Base-by-base conservation (phyloP, 169 alveolate genomes). In the Babesia bovis region DNA sequence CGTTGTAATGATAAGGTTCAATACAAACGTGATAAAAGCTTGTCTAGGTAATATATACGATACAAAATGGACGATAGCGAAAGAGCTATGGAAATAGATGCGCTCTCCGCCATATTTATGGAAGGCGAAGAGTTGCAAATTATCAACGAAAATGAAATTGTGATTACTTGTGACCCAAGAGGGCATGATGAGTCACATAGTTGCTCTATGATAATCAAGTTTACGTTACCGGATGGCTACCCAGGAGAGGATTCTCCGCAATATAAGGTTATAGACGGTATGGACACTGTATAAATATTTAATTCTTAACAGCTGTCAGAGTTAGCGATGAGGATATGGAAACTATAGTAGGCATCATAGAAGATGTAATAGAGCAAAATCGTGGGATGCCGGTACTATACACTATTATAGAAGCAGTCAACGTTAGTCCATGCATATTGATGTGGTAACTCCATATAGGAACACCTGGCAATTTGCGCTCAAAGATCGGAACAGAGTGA, bases 71-170 rank as follows among this genome's bases (percentile, higher is more conserved):
- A 63, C n/a, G 73, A 63, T 7, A 47, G 51, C 28, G 73, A 63
- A 21, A 63, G 73, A 60, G 35, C 28, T 12, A 63, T 63, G 73
- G 73, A 63, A 28, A 32, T 63, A 49, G 73, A 63, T 45, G 73
- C 73, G 1, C 73, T 63, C 50, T 63, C 73, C 49, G 73, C 73
- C 53, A 63, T 63, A 9, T 63, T 63, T 28, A 15, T 63, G 25
- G 73, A 63, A 63, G 73, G 73, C 32, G 73, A 63, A 33, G 73
- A 63, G 73, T 49, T 63, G 35, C 61, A 63, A 40, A 30, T 63
- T 45, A 45, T 63, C 26, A 44, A 30, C 23, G 73, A 63, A 49
- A 63, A 45, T 36, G 73, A 63, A 21, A 13, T 63, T 4, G n/a
- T 63, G 51, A 44, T 63, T 0, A 63, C 60, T 13, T 63, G 73